A percentile compares a stretch with the other conserved stretches of the same genome.
phyloP scores from a whole-genome alignment of 148 eudicot genomes.

The Camellia japonica region DNA sequence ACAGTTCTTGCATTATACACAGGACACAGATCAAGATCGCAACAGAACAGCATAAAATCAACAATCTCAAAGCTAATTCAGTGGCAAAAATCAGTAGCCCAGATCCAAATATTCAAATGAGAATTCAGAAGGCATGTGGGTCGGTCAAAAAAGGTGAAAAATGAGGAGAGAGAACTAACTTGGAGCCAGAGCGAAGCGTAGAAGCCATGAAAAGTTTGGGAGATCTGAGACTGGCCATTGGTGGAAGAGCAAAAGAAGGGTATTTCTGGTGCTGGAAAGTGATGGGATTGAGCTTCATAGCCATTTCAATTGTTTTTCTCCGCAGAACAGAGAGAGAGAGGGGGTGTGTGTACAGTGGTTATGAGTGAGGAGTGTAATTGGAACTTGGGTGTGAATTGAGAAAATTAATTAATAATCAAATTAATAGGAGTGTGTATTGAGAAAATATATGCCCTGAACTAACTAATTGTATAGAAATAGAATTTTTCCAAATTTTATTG shows the following conservation, averaged over 20 bases:
- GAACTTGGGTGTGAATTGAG: too few species aligned
- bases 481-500: too few species aligned
- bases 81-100: background rate
- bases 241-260: constrained; percentile 26
- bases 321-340: constrained; percentile 16
- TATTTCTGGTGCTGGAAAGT: constrained; percentile 26
- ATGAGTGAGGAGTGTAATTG: too few species aligned
- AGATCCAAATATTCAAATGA: background rate
- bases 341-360: too few species aligned
- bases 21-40: background rate
- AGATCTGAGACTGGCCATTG: constrained; percentile 29
- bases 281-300: constrained; percentile 31
- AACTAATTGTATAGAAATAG: too few species aligned
- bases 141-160: background rate
- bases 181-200: constrained; percentile 33
- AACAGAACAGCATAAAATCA: background rate
- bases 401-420: too few species aligned
- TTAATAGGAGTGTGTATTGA: too few species aligned
- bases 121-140: background rate
- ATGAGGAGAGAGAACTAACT: constrained; percentile 22
- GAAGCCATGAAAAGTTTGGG: constrained; percentile 44
- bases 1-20: background rate
- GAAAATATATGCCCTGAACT: too few species aligned
- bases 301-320: constrained; percentile 33
- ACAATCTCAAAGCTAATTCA: background rate